Percentiles rank a stretch among this genome's conserved stretches.
These are phyloP conservation scores for Austroboletus niveus DNA, from an alignment of 1,284 basidiomycete species.

Conservation along the genomic window DNA sequence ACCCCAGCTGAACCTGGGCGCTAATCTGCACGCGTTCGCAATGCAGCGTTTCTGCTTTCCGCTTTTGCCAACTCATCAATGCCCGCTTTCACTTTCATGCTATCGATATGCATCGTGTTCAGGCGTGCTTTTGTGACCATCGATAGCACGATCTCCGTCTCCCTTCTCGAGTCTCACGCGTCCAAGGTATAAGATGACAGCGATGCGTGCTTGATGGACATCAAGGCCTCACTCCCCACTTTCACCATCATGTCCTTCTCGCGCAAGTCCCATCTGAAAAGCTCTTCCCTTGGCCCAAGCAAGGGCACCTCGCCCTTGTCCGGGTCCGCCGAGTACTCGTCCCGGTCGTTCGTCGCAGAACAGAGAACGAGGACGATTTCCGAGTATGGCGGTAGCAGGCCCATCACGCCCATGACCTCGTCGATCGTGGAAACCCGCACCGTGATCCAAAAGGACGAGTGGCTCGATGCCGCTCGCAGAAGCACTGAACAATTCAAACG, in stretches of 20 bases:
- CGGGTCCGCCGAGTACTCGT: constrained; percentile 5
- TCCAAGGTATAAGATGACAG: constrained; percentile 19
- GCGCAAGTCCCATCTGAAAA: constrained; percentile 12
- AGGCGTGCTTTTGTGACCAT: not conserved
- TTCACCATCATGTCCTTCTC: constrained; percentile 18
- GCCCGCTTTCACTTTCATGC: not conserved
- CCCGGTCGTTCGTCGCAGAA: constrained; percentile 7
- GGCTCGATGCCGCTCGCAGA: constrained; percentile 28
- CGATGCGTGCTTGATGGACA: not conserved
- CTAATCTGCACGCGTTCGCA: constrained; percentile 3
- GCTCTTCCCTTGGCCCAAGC: not conserved
- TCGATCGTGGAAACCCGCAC: constrained; percentile 11
- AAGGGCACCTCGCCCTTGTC: constrained; percentile 12
- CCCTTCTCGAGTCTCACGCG: not conserved
- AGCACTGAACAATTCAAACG: constrained; percentile 30
- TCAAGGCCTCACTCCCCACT: not conserved
- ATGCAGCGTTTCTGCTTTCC: constrained; percentile 4
- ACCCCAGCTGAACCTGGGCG: not conserved
- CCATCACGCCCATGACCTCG: constrained; percentile 15
- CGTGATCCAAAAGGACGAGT: constrained; percentile 25
- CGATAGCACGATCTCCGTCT: constrained; percentile 4
- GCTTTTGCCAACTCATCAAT: constrained; percentile 10
- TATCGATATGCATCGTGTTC: constrained; percentile 20
- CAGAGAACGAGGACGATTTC: constrained; percentile 20
- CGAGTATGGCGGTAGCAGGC: constrained; percentile 15